Percentiles rank a stretch among this genome's conserved stretches.
Conservation (phyloP, 1,284 basidiomycete species). For the Phylloboletellus chloephorus region DNA sequence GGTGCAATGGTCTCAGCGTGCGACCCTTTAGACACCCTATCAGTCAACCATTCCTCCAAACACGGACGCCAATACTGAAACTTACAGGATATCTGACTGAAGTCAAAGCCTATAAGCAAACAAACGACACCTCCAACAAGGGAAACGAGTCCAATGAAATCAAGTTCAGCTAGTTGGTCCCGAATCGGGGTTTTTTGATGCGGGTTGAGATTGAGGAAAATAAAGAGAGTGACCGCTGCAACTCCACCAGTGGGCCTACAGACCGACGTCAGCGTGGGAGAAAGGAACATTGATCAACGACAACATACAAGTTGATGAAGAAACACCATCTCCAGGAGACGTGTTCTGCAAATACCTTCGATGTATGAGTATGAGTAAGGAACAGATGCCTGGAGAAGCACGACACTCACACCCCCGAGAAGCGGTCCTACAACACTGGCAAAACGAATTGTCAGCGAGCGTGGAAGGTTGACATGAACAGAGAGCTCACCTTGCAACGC, state of each 20-base stretch:
- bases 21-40: conserved; percentile 25
- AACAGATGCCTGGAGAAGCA: not conserved
- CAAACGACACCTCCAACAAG: conserved; percentile 71
- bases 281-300: not conserved
- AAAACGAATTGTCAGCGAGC: conserved; percentile 3
- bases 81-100: conserved; percentile 63
- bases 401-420: conserved; percentile 56
- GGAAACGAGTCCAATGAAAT: conserved; percentile 69
- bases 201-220: conserved; percentile 82
- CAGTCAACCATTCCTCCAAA: not conserved
- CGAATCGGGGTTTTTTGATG: conserved; percentile 52
- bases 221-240: conserved; percentile 66
- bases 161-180: conserved; percentile 64
- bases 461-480: not conserved
- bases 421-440: conserved; percentile 70
- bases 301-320: conserved; percentile 62
- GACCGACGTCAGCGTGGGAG: conserved; percentile 37
- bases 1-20: conserved; percentile 62
- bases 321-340: conserved; percentile 78
- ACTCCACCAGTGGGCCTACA: conserved; percentile 74
- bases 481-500: conserved; percentile 53
- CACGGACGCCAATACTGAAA: conserved; percentile 2
- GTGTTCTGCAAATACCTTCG: conserved; percentile 66
- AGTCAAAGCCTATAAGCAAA: conserved; percentile 80
- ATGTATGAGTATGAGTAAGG: conserved; percentile 4